These are phyloP conservation scores for Botrytis medusae DNA, from an alignment of 2,329 filamentous ascomycete genomes.

Conservation along the genomic window DNA sequence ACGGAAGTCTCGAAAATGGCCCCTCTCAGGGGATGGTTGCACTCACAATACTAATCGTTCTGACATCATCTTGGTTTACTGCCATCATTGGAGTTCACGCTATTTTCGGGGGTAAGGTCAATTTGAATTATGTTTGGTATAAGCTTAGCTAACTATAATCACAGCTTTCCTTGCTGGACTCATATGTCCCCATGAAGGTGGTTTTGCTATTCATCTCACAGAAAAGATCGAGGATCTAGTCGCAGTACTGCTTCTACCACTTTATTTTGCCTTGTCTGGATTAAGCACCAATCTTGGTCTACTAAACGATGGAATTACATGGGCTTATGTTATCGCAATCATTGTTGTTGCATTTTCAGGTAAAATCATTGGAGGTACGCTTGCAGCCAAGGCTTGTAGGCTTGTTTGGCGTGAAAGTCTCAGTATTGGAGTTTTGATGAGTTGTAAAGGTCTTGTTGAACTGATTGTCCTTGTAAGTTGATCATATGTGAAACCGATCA, in stretches of 20 bases:
- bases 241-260: constrained; percentile 76
- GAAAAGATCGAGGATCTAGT: constrained; percentile 95
- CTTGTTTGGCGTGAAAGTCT: constrained; percentile 89
- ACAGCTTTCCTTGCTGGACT: constrained; percentile 79
- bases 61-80: constrained; percentile 83
- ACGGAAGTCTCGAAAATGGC: constrained; percentile 79
- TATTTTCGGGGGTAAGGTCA: constrained; percentile 67
- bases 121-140: not conserved
- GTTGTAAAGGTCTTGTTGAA: constrained; percentile 93
- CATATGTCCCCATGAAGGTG: constrained; percentile 85
- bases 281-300: constrained; percentile 85
- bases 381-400: constrained; percentile 74
- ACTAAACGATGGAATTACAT: constrained; percentile 76
- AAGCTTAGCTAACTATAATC: constrained; percentile 12
- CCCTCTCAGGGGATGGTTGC: constrained; percentile 83
- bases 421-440: constrained; percentile 88
- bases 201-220: constrained; percentile 86
- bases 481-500: not conserved
- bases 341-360: constrained; percentile 78
- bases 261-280: constrained; percentile 93
- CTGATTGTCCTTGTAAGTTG: constrained; percentile 83
- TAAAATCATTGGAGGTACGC: constrained; percentile 79
- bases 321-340: constrained; percentile 86
- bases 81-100: constrained; percentile 89
- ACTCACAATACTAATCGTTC: constrained; percentile 74